phyloP scores from a whole-genome alignment of 2,329 filamentous ascomycete genomes.

The Nigrospora oryzae region DNA sequence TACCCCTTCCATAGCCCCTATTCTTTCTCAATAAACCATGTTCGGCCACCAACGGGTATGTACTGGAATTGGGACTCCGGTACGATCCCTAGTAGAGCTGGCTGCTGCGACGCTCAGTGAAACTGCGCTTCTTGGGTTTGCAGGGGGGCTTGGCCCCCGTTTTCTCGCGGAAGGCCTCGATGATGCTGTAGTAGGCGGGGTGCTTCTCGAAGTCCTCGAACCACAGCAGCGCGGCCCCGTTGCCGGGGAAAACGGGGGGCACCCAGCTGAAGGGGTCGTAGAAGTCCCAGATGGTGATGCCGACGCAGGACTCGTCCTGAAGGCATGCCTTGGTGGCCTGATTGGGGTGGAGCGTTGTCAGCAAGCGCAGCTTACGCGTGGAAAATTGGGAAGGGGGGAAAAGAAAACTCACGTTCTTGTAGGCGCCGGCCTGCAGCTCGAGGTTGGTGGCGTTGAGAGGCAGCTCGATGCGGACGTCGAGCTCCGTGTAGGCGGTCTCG shows the following conservation, averaged over 20 bases:
- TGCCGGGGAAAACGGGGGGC: conserved; percentile 27
- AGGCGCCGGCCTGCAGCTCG: conserved; percentile 19
- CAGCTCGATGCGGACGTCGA: conserved; percentile 37
- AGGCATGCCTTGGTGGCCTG: conserved; percentile 18
- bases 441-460: conserved; percentile 18
- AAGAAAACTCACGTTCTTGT: conserved; percentile 11
- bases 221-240: conserved; percentile 32
- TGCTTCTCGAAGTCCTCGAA: conserved; percentile 31
- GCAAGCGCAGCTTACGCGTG: not conserved
- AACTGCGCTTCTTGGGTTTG: not conserved
- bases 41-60: too few species aligned
- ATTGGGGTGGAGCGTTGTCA: not conserved
- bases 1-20: too few species aligned
- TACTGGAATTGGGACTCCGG: not conserved
- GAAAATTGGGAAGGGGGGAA: too few species aligned
- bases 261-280: conserved; percentile 27
- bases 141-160: conserved; percentile 7
- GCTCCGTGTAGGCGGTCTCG: conserved; percentile 46
- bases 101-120: not conserved
- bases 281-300: conserved; percentile 26
- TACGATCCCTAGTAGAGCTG: not conserved
- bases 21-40: too few species aligned
- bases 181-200: conserved; percentile 29
- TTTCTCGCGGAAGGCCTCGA: conserved; percentile 24
- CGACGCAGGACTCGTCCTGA: conserved; percentile 18